A percentile compares a stretch with the other conserved stretches of the same genome.
phyloP scores from a whole-genome alignment of 768 basidiomycete species.

The Cyclocybe aegerita region DNA sequence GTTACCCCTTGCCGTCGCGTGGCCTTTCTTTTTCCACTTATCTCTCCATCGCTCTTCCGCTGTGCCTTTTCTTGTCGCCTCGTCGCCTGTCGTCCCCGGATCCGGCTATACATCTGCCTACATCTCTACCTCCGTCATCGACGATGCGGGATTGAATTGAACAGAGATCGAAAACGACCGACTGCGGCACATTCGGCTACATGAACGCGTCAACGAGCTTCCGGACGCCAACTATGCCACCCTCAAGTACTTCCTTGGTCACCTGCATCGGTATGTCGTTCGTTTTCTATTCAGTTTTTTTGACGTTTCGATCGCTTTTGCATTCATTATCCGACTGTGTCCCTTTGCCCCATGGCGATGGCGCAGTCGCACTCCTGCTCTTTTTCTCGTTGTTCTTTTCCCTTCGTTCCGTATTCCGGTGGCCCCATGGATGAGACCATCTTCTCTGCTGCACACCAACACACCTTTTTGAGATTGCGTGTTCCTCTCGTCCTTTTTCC shows the following conservation, averaged over 20 bases:
- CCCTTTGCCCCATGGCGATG: too few relatives aligned
- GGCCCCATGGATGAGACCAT: not conserved
- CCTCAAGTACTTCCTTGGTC: conserved; percentile 92
- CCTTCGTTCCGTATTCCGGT: not conserved
- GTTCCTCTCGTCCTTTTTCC: too few relatives aligned
- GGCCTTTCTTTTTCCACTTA: not conserved
- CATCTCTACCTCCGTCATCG: too few relatives aligned
- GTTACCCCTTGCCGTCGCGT: not conserved
- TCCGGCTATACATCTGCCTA: too few relatives aligned
- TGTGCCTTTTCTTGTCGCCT: not conserved
- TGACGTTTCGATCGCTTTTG: not conserved
- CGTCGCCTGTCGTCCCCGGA: too few relatives aligned
- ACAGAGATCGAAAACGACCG: conserved; percentile 92
- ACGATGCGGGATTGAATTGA: too few relatives aligned
- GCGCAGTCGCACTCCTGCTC: too few relatives aligned
- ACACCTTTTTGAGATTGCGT: too few relatives aligned
- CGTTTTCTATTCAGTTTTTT: not conserved
- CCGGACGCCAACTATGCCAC: conserved; percentile 99
- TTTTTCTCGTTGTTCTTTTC: too few relatives aligned
- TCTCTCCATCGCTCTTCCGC: not conserved
- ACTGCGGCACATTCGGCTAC: conserved; percentile 90
- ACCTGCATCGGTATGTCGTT: conserved; percentile 75
- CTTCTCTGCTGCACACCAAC: not conserved
- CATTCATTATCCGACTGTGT: too few relatives aligned
- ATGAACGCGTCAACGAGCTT: conserved; percentile 96